Evolutionary conservation across 1,284 basidiomycete species (phyloP).

Genomic region (Exsudoporus floridanus): DNA sequence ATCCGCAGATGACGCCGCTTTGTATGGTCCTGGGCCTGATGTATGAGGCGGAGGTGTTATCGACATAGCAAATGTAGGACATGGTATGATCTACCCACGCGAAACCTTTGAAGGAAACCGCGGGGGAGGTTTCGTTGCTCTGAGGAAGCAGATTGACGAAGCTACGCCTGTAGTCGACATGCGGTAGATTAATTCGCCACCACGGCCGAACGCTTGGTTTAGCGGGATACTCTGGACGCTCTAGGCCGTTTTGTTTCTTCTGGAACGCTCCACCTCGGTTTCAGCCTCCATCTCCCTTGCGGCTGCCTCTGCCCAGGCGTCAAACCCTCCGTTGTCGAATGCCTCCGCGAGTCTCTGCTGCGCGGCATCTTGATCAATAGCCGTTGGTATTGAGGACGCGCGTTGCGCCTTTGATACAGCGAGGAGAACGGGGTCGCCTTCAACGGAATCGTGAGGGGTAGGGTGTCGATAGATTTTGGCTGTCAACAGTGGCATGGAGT

Average conservation of each 20-base stretch:
- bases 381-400: background rate
- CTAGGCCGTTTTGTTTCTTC: conserved; percentile 3
- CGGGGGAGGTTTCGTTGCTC: background rate
- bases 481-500: conserved; percentile 48
- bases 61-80: background rate
- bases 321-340: conserved; percentile 55
- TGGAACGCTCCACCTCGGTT: conserved; percentile 42
- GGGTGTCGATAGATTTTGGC: conserved; percentile 48
- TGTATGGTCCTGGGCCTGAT: background rate
- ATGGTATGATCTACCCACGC: background rate
- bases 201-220: background rate
- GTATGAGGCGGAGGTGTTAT: background rate
- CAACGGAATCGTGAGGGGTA: conserved; percentile 11
- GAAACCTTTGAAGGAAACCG: background rate
- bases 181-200: background rate
- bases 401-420: background rate
- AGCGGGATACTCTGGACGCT: background rate
- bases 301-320: conserved; percentile 51
- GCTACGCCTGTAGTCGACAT: background rate
- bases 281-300: conserved; percentile 56
- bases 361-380: conserved; percentile 39
- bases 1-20: background rate
- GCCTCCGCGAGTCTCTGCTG: conserved; percentile 51
- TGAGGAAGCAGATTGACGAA: background rate
- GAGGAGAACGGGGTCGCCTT: conserved; percentile 1